These are phyloP conservation scores for Fagopyrum tataricum DNA, from an alignment of 148 eudicot species.

Conservation along the genomic window DNA sequence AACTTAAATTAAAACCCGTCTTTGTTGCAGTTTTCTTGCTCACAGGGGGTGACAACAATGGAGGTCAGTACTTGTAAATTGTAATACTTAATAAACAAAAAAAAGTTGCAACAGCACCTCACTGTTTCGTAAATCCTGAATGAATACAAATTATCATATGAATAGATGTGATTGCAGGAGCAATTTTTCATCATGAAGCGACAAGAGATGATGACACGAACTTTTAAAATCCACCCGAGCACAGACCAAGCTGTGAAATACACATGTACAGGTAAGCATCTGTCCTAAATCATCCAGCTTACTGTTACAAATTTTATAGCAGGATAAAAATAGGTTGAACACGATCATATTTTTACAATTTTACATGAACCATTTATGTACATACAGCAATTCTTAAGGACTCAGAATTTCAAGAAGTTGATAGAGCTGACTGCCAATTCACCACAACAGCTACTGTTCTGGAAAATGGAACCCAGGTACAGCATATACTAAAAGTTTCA, in stretches of 20 bases:
- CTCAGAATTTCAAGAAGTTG: slow-evolving; percentile 75
- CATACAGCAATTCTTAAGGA: slow-evolving; percentile 85
- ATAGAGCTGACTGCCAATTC: slow-evolving; percentile 94
- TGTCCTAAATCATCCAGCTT: background rate
- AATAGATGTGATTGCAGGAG: slow-evolving; percentile 44
- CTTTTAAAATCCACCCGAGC: slow-evolving; percentile 66
- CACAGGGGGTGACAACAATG: slow-evolving; percentile 77
- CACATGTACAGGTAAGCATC: slow-evolving; percentile 55
- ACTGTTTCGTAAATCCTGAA: background rate
- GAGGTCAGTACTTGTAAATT: slow-evolving; percentile 40
- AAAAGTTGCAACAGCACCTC: background rate
- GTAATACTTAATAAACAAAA: background rate
- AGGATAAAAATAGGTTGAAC: background rate
- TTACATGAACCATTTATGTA: background rate
- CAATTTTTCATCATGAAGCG: slow-evolving; percentile 94
- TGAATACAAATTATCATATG: background rate
- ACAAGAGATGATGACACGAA: slow-evolving; percentile 44
- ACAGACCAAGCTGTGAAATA: slow-evolving; percentile 86
- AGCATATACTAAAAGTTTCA: background rate
- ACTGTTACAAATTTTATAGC: background rate
- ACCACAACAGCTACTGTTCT: slow-evolving; percentile 84
- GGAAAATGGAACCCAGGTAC: slow-evolving; percentile 94
- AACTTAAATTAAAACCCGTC: slow-evolving; percentile 3
- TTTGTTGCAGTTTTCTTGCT: slow-evolving; percentile 75
- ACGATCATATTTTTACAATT: background rate